Conservation (phyloP, 2,329 filamentous ascomycete species). For the Pyrenophora tritici-repentis region DNA sequence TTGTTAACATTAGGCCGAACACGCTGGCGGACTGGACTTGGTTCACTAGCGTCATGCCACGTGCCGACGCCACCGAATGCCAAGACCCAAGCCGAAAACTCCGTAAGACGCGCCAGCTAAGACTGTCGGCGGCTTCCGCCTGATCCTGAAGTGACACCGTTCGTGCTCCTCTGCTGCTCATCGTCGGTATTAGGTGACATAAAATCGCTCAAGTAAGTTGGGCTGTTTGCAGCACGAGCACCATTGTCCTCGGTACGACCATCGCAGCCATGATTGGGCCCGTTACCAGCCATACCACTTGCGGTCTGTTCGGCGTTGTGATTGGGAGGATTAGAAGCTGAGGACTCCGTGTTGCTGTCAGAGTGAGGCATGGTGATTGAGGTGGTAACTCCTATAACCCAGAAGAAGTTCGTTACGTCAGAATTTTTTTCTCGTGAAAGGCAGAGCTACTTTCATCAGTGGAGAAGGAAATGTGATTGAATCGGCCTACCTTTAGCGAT, state of each 20-base stretch:
- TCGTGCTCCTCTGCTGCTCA: background rate
- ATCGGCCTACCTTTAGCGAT: no score
- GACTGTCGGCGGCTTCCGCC: no score
- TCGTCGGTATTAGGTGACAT: slow-evolving; percentile 1
- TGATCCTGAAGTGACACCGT: slow-evolving; percentile 1
- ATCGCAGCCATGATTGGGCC: background rate
- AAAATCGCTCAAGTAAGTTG: slow-evolving; percentile 1
- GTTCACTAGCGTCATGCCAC: background rate
- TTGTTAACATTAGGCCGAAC: no score
- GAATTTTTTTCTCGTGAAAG: no score
- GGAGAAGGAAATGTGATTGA: no score
- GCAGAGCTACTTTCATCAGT: no score
- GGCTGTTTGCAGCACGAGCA: background rate
- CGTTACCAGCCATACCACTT: background rate
- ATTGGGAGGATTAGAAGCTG: background rate
- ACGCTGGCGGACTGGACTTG: no score
- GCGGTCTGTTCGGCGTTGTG: background rate
- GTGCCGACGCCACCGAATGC: background rate
- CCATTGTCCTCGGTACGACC: background rate
- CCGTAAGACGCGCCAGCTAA: background rate
- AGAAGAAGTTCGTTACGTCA: no score
- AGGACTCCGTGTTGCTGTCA: background rate
- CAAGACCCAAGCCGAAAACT: slow-evolving; percentile 2
- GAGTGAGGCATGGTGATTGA: slow-evolving; percentile 1
- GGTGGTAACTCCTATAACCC: background rate